Conservation (phyloP, 805 yeast species). For the Saccharomycopsis sp. region DNA sequence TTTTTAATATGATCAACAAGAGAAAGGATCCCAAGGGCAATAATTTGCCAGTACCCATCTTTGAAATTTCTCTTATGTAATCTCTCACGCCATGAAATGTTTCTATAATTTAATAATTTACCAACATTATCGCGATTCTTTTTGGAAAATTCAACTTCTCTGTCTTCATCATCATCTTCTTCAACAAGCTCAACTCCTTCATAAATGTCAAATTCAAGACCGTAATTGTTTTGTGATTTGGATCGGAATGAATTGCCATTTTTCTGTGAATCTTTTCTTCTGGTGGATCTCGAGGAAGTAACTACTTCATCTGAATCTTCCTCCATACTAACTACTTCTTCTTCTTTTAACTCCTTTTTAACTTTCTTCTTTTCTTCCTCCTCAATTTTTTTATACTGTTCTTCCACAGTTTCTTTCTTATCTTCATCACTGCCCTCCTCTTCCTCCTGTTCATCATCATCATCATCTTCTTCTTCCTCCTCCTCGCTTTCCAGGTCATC, state of each 20-base stretch:
- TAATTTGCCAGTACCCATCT: conserved; percentile 82
- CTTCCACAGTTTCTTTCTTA: conserved; percentile 19
- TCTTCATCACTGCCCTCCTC: conserved; percentile 2
- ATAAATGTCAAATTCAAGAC: conserved; percentile 23
- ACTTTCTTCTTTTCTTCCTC: conserved; percentile 24
- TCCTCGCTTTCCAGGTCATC: conserved; percentile 13
- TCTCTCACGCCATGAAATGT: conserved; percentile 70
- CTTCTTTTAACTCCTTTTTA: conserved; percentile 16
- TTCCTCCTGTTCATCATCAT: conserved; percentile 6
- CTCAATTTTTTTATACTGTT: conserved; percentile 21
- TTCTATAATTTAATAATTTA: conserved; percentile 47
- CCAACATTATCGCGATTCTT: conserved; percentile 25
- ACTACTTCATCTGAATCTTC: neutral
- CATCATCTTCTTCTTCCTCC: conserved; percentile 1
- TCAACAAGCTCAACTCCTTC: conserved; percentile 26
- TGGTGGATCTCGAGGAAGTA: neutral
- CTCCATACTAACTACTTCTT: conserved; percentile 2
- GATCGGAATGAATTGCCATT: conserved; percentile 6
- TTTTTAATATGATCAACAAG: conserved; percentile 50
- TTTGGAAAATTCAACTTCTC: neutral
- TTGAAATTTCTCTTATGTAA: conserved; percentile 65
- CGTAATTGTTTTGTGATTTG: conserved; percentile 17
- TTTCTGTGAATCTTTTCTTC: neutral
- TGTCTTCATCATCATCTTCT: conserved; percentile 20
- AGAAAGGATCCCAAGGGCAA: conserved; percentile 65